A percentile compares a stretch with the other conserved stretches of the same genome.
Evolutionary conservation across 2,329 filamentous ascomycete species (phyloP).

Genomic region (Fusarium pseudonygamai): DNA sequence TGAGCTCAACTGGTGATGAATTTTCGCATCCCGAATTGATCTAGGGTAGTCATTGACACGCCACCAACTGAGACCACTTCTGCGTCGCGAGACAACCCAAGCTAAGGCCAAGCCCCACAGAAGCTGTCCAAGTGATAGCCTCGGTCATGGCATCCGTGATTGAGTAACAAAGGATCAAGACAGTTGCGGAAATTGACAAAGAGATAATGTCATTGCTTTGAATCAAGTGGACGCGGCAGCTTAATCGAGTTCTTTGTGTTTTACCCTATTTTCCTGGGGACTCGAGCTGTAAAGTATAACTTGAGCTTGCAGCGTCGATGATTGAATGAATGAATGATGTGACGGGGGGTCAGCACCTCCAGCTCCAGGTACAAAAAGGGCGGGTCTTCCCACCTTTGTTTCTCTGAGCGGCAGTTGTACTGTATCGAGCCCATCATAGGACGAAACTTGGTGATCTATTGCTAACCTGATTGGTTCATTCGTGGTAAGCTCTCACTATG

Average conservation of each 20-base stretch:
- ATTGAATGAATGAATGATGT: constrained; percentile 37
- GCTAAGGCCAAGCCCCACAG: constrained; percentile 21
- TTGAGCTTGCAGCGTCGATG: constrained; percentile 7
- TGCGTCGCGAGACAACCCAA: constrained; percentile 10
- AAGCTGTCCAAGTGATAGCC: constrained; percentile 32
- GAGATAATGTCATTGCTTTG: not conserved
- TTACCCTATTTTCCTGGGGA: not conserved
- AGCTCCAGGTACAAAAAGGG: constrained; percentile 46
- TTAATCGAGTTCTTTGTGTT: not conserved
- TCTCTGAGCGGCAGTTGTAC: constrained; percentile 35
- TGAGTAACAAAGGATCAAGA: not conserved
- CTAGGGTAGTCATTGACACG: constrained; percentile 33
- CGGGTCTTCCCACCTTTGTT: constrained; percentile 43
- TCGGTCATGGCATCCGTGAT: constrained; percentile 13
- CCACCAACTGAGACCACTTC: constrained; percentile 35
- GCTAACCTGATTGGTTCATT: constrained; percentile 20
- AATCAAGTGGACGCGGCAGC: no score
- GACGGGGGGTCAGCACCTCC: constrained; percentile 11
- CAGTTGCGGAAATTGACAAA: not conserved
- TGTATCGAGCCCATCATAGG: constrained; percentile 36
- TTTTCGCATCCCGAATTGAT: not conserved
- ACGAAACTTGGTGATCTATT: constrained; percentile 20
- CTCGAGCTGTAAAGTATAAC: not conserved
- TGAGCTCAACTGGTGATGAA: constrained; percentile 7
- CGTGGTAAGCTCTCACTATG: constrained; percentile 18